These are phyloP conservation scores for Escovopsis weberi DNA, from an alignment of 2,329 filamentous ascomycete species.

Conservation along the genomic window DNA sequence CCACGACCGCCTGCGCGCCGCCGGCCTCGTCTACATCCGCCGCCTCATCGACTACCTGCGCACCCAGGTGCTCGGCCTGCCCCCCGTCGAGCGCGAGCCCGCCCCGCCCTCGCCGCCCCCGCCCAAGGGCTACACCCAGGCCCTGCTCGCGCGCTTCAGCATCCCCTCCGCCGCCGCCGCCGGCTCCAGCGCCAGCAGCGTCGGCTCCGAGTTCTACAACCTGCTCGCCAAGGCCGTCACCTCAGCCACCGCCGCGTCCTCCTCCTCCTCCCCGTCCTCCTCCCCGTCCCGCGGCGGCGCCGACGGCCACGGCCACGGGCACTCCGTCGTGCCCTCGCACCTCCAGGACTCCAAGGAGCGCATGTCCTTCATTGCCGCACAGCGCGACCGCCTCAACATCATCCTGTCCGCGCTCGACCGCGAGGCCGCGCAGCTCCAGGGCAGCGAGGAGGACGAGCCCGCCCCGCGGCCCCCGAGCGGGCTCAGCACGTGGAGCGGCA, in stretches of 20 bases:
- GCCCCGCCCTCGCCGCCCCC: constrained; percentile 26
- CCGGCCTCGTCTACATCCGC: constrained; percentile 64
- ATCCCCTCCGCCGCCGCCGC: constrained; percentile 43
- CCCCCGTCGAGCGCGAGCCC: constrained; percentile 32
- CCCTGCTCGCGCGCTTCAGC: constrained; percentile 72
- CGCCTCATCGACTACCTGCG: constrained; percentile 56
- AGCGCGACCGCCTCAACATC: constrained; percentile 62
- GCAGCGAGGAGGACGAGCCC: constrained; percentile 19
- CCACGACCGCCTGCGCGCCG: constrained; percentile 63
- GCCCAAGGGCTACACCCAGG: constrained; percentile 57
- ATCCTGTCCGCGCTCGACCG: constrained; percentile 66
- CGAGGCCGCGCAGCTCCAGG: constrained; percentile 52
- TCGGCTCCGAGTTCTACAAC: constrained; percentile 56
- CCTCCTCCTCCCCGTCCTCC: no score
- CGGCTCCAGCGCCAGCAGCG: constrained; percentile 51
- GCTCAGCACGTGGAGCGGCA: constrained; percentile 34
- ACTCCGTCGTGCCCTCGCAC: constrained; percentile 52
- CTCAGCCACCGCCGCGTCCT: constrained; percentile 36
- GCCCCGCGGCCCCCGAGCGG: constrained; percentile 31
- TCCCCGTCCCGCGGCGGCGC: constrained; percentile 4
- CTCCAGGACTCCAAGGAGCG: constrained; percentile 51
- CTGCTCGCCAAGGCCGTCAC: constrained; percentile 62
- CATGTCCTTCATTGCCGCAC: constrained; percentile 59
- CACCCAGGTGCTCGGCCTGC: constrained; percentile 65
- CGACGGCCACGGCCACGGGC: constrained; percentile 26